Evolutionary conservation across 164 flowering plant species (phyloP), one percentile per base, ranked within the genome.

Genomic region (Macadamia integrifolia): DNA sequence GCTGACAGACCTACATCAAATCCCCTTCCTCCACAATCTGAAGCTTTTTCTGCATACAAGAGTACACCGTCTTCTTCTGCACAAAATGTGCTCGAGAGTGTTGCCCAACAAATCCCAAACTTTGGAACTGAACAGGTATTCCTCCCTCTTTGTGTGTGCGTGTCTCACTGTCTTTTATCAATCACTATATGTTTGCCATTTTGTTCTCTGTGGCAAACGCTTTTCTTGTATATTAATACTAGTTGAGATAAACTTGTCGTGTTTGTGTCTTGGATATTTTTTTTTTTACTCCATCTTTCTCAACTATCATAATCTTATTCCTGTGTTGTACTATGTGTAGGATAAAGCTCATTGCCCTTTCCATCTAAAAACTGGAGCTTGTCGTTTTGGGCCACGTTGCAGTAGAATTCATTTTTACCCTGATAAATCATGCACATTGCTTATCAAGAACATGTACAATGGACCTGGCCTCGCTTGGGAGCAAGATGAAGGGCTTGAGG

Each of bases 401-500:
- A 94, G 93, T 82, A 92, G 99, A 79, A 88, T 87, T 70, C 99
- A 94, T 71, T 92, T 89, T 69, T 88, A 90, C 79, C 98, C 99
- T 73, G 96, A 92, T 79, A 90, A 88, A 73, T 83, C 97, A 0
- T 87, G 96, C 85, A 94, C 99, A 49, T 62, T 94, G 73, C 91
- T 94, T 32, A 78, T 94, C 35, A 94, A 89, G 83, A 92, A 89
- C 83, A 94, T 94, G 99, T 92, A 94, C 78, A 87, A 68, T 79
- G 99, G 99, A 66, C 97, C 99, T 80, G 99, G 98, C 78, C 83
- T 94, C 75, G 84, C 91, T 60, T 94, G 95, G 97, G 99, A 94
- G 80, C 99, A 92, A 76, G 99, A 94, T 79, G 99, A 94, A 80
- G 98, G 95, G 80, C 99, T 94, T 77, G 98, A 94, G 98, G 99